A percentile compares a stretch with the other conserved stretches of the same genome.
Evolutionary conservation across 2,329 filamentous ascomycete genomes (phyloP).

Genomic region (Exserohilum rostratum): DNA sequence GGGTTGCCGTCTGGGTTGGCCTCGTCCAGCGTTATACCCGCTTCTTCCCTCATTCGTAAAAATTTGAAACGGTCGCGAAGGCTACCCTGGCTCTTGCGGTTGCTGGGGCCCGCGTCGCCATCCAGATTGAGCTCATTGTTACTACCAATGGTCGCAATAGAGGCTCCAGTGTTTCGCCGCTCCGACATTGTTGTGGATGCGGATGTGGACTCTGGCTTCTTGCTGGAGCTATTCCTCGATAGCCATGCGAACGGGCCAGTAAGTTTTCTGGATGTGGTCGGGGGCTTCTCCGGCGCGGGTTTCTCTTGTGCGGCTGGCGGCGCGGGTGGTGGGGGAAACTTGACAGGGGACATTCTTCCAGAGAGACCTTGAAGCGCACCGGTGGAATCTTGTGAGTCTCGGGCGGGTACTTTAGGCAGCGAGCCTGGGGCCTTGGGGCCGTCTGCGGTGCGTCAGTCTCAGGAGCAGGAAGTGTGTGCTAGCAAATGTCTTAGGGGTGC

Average conservation of each 20-base stretch:
- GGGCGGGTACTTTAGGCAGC: constrained; percentile 63
- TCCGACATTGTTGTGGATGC: constrained; percentile 55
- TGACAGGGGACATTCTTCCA: constrained; percentile 71
- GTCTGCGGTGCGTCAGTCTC: constrained; percentile 35
- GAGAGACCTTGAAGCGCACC: constrained; percentile 69
- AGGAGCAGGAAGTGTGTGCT: background rate
- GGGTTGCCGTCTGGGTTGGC: constrained; percentile 52
- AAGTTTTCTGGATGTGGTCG: constrained; percentile 66
- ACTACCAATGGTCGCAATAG: constrained; percentile 77
- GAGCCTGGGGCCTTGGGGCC: constrained; percentile 29
- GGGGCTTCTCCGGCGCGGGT: constrained; percentile 24
- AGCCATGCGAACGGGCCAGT: constrained; percentile 63
- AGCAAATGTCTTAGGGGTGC: background rate
- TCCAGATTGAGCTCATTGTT: constrained; percentile 78
- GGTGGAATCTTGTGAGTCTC: constrained; percentile 48
- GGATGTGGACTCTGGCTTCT: constrained; percentile 64
- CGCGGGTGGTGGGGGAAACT: constrained; percentile 48
- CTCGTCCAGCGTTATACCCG: constrained; percentile 50
- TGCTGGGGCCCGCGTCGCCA: constrained; percentile 33
- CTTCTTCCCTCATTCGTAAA: constrained; percentile 54
- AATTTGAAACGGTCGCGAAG: constrained; percentile 56
- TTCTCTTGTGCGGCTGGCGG: constrained; percentile 40
- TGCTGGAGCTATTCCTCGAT: constrained; percentile 57
- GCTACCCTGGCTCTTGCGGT: constrained; percentile 48
- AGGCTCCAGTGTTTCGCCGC: constrained; percentile 78